phyloP scores from a whole-genome alignment of 2,329 filamentous ascomycete species.

The Xylogone sp. region DNA sequence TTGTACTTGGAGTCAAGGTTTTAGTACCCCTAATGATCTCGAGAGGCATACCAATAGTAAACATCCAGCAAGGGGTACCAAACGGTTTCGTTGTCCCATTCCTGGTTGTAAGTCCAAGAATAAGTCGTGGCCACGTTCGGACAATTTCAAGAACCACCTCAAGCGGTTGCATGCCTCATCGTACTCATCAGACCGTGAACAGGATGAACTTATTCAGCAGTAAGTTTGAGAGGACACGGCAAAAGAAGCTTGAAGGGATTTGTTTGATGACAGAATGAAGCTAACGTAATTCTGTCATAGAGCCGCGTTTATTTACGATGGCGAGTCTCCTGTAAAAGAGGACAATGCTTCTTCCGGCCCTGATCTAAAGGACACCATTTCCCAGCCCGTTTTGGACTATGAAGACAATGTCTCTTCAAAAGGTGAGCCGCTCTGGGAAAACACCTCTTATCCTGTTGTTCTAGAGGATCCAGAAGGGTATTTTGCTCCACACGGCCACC shows the following conservation, averaged over 20 bases:
- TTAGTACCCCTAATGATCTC: conserved; percentile 77
- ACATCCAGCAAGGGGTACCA: conserved; percentile 51
- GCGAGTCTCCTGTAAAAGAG: conserved; percentile 15
- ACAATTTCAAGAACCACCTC: conserved; percentile 85
- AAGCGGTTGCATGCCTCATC: conserved; percentile 56
- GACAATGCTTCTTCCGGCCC: conserved; percentile 4
- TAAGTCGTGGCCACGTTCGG: conserved; percentile 75
- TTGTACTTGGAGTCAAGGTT: conserved; percentile 52
- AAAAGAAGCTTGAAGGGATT: too few species aligned
- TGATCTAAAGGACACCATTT: conserved; percentile 9
- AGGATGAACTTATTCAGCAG: conserved; percentile 41
- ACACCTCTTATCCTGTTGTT: neutral
- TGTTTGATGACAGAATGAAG: conserved; percentile 8
- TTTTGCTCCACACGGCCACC: too few species aligned
- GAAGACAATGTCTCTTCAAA: conserved; percentile 3
- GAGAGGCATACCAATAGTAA: conserved; percentile 73
- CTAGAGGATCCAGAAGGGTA: too few species aligned
- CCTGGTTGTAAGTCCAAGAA: conserved; percentile 49
- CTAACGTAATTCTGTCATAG: neutral
- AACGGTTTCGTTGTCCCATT: conserved; percentile 57
- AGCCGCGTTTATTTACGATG: conserved; percentile 5
- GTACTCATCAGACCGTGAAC: conserved; percentile 33
- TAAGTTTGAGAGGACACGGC: conserved; percentile 33
- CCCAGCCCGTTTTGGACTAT: neutral
- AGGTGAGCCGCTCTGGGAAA: conserved; percentile 2